Evolutionary conservation across 2,329 filamentous ascomycete genomes (phyloP).

Genomic region (Podosphaera aphanis): DNA sequence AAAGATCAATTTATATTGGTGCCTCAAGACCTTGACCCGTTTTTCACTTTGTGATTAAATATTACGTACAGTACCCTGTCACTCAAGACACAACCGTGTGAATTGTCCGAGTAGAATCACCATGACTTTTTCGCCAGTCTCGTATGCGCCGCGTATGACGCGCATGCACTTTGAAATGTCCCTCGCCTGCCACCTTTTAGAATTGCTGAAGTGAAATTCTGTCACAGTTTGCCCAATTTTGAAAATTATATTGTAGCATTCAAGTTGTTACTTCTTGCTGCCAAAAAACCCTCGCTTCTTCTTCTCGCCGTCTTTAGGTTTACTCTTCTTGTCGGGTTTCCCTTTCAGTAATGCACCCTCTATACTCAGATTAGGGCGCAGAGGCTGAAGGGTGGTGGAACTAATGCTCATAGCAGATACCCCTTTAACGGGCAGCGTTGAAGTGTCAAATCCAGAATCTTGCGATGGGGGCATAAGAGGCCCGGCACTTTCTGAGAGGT

Average conservation of each 20-base stretch:
- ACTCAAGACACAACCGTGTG: background rate
- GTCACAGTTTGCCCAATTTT: background rate
- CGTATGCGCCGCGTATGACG: background rate
- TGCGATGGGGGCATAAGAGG: conserved; percentile 7
- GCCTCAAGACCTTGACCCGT: background rate
- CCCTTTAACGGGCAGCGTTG: conserved; percentile 13
- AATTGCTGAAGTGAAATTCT: background rate
- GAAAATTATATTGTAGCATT: background rate
- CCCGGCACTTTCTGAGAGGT: conserved; percentile 13
- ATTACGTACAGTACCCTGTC: background rate
- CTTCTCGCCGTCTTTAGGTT: conserved; percentile 24
- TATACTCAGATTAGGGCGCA: conserved; percentile 11
- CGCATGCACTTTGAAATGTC: background rate
- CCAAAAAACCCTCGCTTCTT: conserved; percentile 35
- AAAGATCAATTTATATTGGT: background rate
- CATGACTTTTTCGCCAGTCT: background rate
- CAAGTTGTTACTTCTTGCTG: conserved; percentile 26
- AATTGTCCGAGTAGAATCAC: background rate
- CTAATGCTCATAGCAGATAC: conserved; percentile 11
- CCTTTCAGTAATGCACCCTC: conserved; percentile 13
- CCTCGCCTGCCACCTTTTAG: background rate
- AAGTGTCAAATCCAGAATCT: conserved; percentile 5
- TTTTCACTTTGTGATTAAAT: background rate
- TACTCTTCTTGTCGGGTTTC: conserved; percentile 30
- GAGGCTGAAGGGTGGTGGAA: conserved; percentile 8